Percentiles rank a stretch among this genome's conserved stretches.
Evolutionary conservation across 331 rosid genomes (phyloP).

Genomic region (Quercus lobata): DNA sequence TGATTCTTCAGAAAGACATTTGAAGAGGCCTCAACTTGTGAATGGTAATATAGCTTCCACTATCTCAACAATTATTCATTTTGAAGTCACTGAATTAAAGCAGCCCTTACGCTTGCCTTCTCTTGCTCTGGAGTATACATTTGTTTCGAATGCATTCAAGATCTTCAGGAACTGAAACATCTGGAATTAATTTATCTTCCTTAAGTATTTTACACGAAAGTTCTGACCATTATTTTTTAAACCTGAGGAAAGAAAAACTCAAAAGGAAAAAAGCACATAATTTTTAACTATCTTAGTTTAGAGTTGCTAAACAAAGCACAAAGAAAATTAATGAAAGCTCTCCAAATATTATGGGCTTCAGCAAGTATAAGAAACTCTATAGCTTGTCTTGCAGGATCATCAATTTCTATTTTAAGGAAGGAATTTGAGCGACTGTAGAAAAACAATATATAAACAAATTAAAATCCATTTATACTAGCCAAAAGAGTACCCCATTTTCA

Average conservation of each 20-base stretch:
- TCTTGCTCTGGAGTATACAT: conserved; percentile 84
- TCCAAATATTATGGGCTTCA: conserved; percentile 80
- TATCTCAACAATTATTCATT: not conserved
- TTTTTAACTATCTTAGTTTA: not conserved
- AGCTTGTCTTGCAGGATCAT: conserved; percentile 80
- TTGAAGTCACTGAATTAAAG: conserved; percentile 4
- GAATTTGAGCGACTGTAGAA: conserved; percentile 68
- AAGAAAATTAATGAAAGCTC: conserved; percentile 18
- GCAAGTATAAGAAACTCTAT: conserved; percentile 87
- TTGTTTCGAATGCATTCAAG: conserved; percentile 92
- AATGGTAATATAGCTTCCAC: too few species aligned
- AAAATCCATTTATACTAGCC: conserved; percentile 3
- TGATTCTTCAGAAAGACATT: not conserved
- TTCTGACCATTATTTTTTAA: conserved; percentile 67
- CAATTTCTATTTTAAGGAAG: conserved; percentile 67
- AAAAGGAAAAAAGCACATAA: not conserved
- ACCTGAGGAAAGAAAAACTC: conserved; percentile 46
- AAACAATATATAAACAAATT: conserved; percentile 14
- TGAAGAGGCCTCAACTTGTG: not conserved
- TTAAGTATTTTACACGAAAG: conserved; percentile 67
- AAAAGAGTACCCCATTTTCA: conserved; percentile 4
- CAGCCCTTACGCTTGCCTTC: conserved; percentile 52
- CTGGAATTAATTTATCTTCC: conserved; percentile 38
- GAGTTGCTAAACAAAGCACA: not conserved
- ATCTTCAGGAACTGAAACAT: conserved; percentile 83